phyloP scores from a whole-genome alignment of 805 yeast species.

The Candida dajiaensis region DNA sequence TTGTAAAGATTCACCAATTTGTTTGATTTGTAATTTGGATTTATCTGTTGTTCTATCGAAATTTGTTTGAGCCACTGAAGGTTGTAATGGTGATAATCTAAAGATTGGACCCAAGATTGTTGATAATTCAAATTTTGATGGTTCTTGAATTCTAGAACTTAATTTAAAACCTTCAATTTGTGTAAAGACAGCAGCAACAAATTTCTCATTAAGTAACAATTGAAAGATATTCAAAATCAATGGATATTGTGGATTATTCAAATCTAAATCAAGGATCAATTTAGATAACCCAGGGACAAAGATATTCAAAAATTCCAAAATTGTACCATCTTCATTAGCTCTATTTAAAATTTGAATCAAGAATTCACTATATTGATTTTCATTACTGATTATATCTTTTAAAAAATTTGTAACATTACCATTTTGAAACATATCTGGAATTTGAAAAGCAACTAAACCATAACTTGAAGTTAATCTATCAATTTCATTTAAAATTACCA shows the following conservation, averaged over 20 bases:
- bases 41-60: conserved; percentile 26
- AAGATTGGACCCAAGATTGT: conserved; percentile 77
- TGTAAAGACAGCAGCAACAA: conserved; percentile 55
- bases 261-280: conserved; percentile 31
- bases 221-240: conserved; percentile 51
- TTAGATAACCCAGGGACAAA: conserved; percentile 36
- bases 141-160: conserved; percentile 33
- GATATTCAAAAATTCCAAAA: conserved; percentile 52
- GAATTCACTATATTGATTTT: conserved; percentile 36
- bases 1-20: conserved; percentile 55
- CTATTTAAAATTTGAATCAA: conserved; percentile 50
- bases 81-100: conserved; percentile 65
- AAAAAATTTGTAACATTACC: conserved; percentile 23
- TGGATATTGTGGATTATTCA: conserved; percentile 47
- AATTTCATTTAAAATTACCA: conserved; percentile 39
- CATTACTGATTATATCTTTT: conserved; percentile 24
- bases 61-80: conserved; percentile 44
- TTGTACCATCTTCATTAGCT: conserved; percentile 61
- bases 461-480: conserved; percentile 49
- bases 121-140: conserved; percentile 49
- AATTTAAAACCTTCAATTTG: conserved; percentile 49
- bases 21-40: conserved; percentile 38
- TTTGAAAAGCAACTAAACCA: conserved; percentile 63
- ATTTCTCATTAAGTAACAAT: conserved; percentile 50
- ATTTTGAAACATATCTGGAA: conserved; percentile 45